phyloP scores from a whole-genome alignment of 2,329 filamentous ascomycete species.

The Penicillium fuscoglaucum region DNA sequence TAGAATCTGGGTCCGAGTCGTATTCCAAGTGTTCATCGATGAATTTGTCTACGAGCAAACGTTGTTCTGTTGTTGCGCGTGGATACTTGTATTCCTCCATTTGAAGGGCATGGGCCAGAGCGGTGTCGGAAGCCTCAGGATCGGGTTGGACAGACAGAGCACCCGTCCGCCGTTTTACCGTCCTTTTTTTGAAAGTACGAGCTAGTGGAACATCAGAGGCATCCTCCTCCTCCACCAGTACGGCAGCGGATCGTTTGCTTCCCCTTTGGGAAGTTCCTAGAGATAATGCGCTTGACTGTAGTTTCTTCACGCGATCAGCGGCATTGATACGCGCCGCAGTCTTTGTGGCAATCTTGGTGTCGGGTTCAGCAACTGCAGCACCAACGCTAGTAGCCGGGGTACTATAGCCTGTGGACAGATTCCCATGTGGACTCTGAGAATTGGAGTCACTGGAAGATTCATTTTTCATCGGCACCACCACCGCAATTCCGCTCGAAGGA shows the following conservation, averaged over 20 bases:
- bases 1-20: not conserved
- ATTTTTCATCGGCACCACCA: slow-evolving; percentile 34
- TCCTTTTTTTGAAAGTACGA: slow-evolving; percentile 51
- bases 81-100: slow-evolving; percentile 52
- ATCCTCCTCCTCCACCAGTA: slow-evolving; percentile 37
- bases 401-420: slow-evolving; percentile 53
- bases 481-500: slow-evolving; percentile 20
- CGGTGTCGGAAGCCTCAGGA: slow-evolving; percentile 46
- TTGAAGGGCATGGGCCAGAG: slow-evolving; percentile 59
- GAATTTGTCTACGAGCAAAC: slow-evolving; percentile 17
- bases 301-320: slow-evolving; percentile 47
- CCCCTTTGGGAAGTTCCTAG: slow-evolving; percentile 38
- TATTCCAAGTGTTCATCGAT: slow-evolving; percentile 20
- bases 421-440: slow-evolving; percentile 43
- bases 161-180: slow-evolving; percentile 46
- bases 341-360: slow-evolving; percentile 30
- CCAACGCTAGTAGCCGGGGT: slow-evolving; percentile 63
- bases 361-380: slow-evolving; percentile 52
- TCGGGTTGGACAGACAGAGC: slow-evolving; percentile 43
- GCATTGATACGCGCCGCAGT: slow-evolving; percentile 42
- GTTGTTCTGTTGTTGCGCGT: slow-evolving; percentile 40
- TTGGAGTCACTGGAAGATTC: slow-evolving; percentile 29
- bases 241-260: slow-evolving; percentile 45
- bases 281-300: slow-evolving; percentile 53
- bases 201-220: slow-evolving; percentile 56